Evolutionary conservation across 2,329 filamentous ascomycete genomes (phyloP), one percentile per base, ranked within the genome.

Genomic region (Parascedosporium putredinis): DNA sequence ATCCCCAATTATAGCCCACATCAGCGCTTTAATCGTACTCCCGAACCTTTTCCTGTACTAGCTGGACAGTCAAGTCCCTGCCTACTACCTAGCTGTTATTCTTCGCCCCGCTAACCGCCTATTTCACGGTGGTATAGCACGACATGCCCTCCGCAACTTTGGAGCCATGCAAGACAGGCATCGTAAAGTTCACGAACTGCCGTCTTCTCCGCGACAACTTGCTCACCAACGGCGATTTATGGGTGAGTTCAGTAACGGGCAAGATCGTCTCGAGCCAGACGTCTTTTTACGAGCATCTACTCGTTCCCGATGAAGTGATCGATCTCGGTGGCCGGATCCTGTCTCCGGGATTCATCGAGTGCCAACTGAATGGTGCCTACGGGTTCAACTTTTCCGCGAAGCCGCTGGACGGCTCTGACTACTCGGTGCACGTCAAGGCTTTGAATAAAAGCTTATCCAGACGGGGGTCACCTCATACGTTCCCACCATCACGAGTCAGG

Each of bases 181-280:
- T 95, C 62, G 89, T 86, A 61, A 93, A 91, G 64, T 86, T 95
- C 64, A 93, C 87, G 60, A 95, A 95, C 69, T 95, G 89, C 63
- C 81, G 84, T 47, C 71, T 95, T 23, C 73, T 91, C 52, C 81
- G 79, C 59, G 80, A 79, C 56, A 75, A 83, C 55, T 61, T 72
- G 18, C 73, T 95, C 23, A 75, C 94, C 42, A 67, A 79, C 42
- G 81, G 86, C 55, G 90, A 95, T 61, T 76, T 95, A n/a, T 95
- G 88, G 88, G 81, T 95, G 53, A 89, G 86, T 64, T 86, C 88
- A 1, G 62, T 74, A 14, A 88, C 83, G 1, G 90, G 90, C 56
- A 90, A 88, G 64, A 88, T 95, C 59, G 72, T 95, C 45, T 76
- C 82, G 56, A 87, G 76, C 59, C 81, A 84, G 59, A 69, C 75